Evolutionary conservation across 805 yeast species (phyloP), one percentile per base, ranked within the genome.

Genomic region (Candida caryicola): DNA sequence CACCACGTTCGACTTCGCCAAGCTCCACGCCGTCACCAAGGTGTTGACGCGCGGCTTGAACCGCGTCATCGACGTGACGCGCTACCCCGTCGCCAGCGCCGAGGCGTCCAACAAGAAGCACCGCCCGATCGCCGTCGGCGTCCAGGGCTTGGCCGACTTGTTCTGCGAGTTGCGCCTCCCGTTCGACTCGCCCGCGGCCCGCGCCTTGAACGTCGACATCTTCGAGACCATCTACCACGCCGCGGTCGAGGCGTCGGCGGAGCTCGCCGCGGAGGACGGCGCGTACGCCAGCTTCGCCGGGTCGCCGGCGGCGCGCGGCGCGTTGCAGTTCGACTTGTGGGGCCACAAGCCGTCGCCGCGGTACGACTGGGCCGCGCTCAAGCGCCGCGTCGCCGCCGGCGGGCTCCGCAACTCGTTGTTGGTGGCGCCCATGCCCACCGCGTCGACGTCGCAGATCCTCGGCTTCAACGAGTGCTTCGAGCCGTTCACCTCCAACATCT

Each of bases 391-490:
- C 51, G 67, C 69, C 36, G 63, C 66, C 45, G 64, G 69, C 52
- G 82, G 82, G 32, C 50, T 77, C 32, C 69, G 82, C 61, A 77
- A 77, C 62, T 77, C 82, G 26, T 64, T 77, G 47, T 69, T 77
- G 47, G 80, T 77, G 45, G 82, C 82, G 1, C 81, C 81, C 44
- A 77, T 77, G 82, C 82, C 82, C 31, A 77, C 82, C 42, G 82
- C 82, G n/a, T 77, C 82, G 17, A 77, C 82, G 4, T 77, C 82
- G 7, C 82, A 77, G 57, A 77, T 77, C 44, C 66, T 77, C 53
- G 82, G 82, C 47, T 73, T 71, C 59, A 77, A 75, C 52, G 82
- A 77, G 57, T 77, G 82, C 56, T 77, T 77, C 54, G 82, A 77
- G 59, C 82, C 82, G 27, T 76, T 71, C 60, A 77, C 82, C 19